Conservation (phyloP, 75 land plant species). For the Picea sitchensis region DNA sequence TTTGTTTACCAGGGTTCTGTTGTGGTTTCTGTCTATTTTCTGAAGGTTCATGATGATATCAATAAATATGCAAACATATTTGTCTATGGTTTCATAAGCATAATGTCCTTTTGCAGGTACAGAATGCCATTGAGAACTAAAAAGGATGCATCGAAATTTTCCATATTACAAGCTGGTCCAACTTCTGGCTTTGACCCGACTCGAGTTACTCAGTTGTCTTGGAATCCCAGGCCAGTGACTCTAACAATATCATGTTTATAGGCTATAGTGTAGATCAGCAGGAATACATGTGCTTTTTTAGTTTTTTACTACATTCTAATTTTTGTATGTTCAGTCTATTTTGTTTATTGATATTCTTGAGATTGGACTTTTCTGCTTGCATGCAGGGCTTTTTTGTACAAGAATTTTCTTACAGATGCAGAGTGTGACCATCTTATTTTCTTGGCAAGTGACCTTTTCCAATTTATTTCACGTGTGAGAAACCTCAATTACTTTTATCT, state of each 20-base stretch:
- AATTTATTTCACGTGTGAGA: not conserved
- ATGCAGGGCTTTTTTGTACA: slow-evolving; percentile 30
- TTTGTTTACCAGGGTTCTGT: too few relatives aligned
- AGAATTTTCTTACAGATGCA: slow-evolving; percentile 50
- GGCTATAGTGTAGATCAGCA: not conserved
- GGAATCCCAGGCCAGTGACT: slow-evolving; percentile 25
- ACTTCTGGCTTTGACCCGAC: slow-evolving; percentile 23
- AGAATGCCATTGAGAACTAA: slow-evolving; percentile 9
- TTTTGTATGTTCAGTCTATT: not conserved
- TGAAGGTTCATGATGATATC: too few relatives aligned
- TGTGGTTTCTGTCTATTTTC: too few relatives aligned
- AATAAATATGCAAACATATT: not conserved
- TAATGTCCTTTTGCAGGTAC: slow-evolving; percentile 1
- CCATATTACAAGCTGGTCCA: slow-evolving; percentile 5
- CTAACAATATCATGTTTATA: not conserved
- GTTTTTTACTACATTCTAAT: not conserved
- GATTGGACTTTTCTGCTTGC: not conserved
- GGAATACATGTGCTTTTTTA: not conserved
- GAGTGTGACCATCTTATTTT: slow-evolving; percentile 77
- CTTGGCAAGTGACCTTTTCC: slow-evolving; percentile 27
- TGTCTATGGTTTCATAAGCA: not conserved
- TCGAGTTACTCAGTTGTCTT: slow-evolving; percentile 28
- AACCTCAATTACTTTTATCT: not conserved
- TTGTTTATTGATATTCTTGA: not conserved
- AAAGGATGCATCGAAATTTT: not conserved